Evolutionary conservation across 2,329 filamentous ascomycete species (phyloP).

Genomic region (Calonectria naviculata): DNA sequence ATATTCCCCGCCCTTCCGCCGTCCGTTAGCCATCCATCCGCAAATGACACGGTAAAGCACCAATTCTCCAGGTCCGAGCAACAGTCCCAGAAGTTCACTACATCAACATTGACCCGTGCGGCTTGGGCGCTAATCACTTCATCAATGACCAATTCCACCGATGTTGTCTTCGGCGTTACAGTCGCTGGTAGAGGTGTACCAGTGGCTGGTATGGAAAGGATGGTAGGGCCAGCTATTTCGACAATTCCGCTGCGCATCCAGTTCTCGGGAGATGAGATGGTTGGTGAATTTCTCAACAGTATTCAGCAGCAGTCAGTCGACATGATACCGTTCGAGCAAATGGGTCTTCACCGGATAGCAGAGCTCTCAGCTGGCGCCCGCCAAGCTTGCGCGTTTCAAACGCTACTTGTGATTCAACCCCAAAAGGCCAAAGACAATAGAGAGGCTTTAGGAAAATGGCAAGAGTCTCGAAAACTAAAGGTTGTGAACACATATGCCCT

Average conservation of each 20-base stretch:
- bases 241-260: slow-evolving; percentile 31
- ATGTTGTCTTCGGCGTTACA: slow-evolving; percentile 37
- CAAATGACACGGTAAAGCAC: neutral
- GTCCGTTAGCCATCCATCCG: neutral
- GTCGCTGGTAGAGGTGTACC: slow-evolving; percentile 37
- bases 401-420: slow-evolving; percentile 11
- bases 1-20: slow-evolving; percentile 15
- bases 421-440: neutral
- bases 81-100: neutral
- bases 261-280: slow-evolving; percentile 38
- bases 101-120: slow-evolving; percentile 34
- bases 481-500: slow-evolving; percentile 5
- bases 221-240: slow-evolving; percentile 27
- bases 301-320: slow-evolving; percentile 21
- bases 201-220: slow-evolving; percentile 31
- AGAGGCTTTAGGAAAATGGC: neutral
- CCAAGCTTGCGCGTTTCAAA: slow-evolving; percentile 17
- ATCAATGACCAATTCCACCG: slow-evolving; percentile 27
- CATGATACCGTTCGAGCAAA: slow-evolving; percentile 23
- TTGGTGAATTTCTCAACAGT: slow-evolving; percentile 53
- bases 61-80: neutral
- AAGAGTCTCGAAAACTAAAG: neutral
- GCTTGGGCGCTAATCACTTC: slow-evolving; percentile 42
- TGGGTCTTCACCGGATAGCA: slow-evolving; percentile 20
- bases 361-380: neutral